Evolutionary conservation across 2,329 filamentous ascomycete species (phyloP).

Genomic region (Lasiodiplodia hormozganensis): DNA sequence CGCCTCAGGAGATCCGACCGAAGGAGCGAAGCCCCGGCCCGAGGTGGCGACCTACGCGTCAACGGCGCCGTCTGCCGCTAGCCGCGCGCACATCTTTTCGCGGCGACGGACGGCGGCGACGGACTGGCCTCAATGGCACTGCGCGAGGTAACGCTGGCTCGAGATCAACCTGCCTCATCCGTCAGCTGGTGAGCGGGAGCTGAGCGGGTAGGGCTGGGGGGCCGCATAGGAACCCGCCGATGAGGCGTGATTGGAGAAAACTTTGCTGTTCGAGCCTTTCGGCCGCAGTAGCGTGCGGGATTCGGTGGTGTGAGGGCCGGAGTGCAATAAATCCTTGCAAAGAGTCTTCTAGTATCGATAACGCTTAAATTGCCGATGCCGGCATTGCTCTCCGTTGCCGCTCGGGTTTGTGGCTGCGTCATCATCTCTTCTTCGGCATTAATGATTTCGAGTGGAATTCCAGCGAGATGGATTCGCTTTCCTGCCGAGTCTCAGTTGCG

Average conservation of each 20-base stretch:
- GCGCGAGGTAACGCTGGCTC: constrained; percentile 6
- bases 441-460: too few species aligned
- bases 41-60: constrained; percentile 24
- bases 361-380: constrained; percentile 1
- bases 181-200: neutral
- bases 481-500: neutral
- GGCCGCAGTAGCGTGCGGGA: constrained; percentile 14
- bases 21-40: constrained; percentile 16
- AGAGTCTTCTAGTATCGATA: constrained; percentile 4
- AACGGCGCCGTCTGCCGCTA: neutral
- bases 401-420: neutral
- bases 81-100: neutral
- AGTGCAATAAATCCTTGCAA: neutral
- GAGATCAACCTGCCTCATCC: constrained; percentile 11
- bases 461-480: neutral
- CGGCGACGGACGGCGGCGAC: neutral
- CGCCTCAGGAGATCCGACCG: constrained; percentile 4
- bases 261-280: neutral
- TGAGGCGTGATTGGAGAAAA: constrained; percentile 18
- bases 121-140: neutral
- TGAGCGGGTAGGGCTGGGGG: constrained; percentile 18
- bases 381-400: constrained; percentile 1
- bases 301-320: constrained; percentile 17
- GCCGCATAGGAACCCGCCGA: constrained; percentile 4
- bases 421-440: too few species aligned